Conservation (phyloP, 2,329 filamentous ascomycete genomes). For the Monilinia polystroma region DNA sequence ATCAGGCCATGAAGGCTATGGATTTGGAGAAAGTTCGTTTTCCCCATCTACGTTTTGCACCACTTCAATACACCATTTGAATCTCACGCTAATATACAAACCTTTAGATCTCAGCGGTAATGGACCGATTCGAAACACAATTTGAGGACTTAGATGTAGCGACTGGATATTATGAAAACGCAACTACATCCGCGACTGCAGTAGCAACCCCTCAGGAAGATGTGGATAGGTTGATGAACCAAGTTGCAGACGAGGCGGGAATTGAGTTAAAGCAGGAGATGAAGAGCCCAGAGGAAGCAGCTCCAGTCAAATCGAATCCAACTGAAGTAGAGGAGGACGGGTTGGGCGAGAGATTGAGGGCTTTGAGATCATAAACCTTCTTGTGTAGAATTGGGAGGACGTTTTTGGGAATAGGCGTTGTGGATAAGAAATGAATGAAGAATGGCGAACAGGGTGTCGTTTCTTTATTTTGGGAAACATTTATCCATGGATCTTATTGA, state of each 20-base stretch:
- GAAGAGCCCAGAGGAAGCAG: constrained; percentile 55
- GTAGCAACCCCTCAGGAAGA: constrained; percentile 77
- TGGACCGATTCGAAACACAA: constrained; percentile 63
- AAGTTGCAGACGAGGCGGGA: constrained; percentile 85
- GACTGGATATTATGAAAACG: constrained; percentile 68
- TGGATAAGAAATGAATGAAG: constrained; percentile 12
- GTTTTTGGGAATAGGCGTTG: constrained; percentile 19
- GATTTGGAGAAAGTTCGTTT: constrained; percentile 57
- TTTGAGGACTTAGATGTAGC: constrained; percentile 52
- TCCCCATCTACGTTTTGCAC: background rate
- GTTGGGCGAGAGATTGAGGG: constrained; percentile 58
- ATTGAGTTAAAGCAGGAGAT: constrained; percentile 79
- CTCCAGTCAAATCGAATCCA: constrained; percentile 60
- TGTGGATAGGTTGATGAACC: constrained; percentile 79
- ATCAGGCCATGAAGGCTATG: constrained; percentile 62
- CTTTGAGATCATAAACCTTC: constrained; percentile 43
- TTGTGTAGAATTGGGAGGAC: background rate
- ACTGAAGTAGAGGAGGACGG: constrained; percentile 78
- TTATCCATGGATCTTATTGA: constrained; percentile 4
- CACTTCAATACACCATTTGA: background rate
- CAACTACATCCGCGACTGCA: constrained; percentile 75
- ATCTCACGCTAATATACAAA: constrained; percentile 14
- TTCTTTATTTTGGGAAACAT: background rate
- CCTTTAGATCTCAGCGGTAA: constrained; percentile 60
- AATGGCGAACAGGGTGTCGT: background rate